phyloP scores from a whole-genome alignment of 768 basidiomycete genomes.

The Clathrus columnatus region DNA sequence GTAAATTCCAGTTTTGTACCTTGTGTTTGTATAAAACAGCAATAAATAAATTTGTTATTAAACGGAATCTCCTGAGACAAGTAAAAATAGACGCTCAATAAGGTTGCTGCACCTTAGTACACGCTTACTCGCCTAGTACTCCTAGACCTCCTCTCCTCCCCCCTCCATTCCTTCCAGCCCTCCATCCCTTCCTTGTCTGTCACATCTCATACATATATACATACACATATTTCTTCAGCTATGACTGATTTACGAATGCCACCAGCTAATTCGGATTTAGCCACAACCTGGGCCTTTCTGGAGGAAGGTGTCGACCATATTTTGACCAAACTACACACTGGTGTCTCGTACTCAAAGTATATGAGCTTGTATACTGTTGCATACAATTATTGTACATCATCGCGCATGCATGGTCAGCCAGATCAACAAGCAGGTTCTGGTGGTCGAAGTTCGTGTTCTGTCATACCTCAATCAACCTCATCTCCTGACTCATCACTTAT shows the following conservation, averaged over 20 bases:
- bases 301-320: constrained; percentile 78
- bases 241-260: constrained; percentile 40
- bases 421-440: constrained; percentile 23
- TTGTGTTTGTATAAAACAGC: neutral
- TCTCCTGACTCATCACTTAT: constrained; percentile 13
- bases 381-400: constrained; percentile 96
- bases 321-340: constrained; percentile 84
- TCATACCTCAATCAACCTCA: constrained; percentile 15
- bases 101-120: neutral
- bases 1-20: neutral
- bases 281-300: constrained; percentile 82
- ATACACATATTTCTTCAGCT: neutral
- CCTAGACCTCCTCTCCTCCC: neutral
- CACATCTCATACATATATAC: neutral
- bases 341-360: constrained; percentile 84
- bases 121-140: neutral
- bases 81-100: too few relatives aligned
- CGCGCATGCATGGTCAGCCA: constrained; percentile 29
- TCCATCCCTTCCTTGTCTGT: too few relatives aligned
- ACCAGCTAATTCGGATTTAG: constrained; percentile 55
- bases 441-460: constrained; percentile 10
- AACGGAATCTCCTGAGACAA: too few relatives aligned
- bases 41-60: too few relatives aligned
- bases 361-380: constrained; percentile 86
- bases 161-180: neutral